These are phyloP conservation scores for Eutrema salsugineum DNA, from an alignment of 441 rosid genomes.

Conservation along the genomic window DNA sequence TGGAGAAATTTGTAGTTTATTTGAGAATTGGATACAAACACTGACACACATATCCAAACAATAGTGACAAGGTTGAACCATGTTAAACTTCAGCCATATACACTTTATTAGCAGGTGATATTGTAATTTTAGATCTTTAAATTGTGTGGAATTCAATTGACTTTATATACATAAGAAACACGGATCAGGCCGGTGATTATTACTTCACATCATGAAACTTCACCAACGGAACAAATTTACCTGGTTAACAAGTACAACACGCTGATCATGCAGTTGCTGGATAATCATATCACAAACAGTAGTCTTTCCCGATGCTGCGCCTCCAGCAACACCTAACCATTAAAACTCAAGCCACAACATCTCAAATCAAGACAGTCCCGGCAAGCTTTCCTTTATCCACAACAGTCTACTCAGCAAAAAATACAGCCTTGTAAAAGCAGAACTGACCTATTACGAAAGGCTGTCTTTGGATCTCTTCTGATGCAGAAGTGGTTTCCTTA, in stretches of 20 bases:
- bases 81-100: background rate
- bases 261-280: conserved; percentile 99
- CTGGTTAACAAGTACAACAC: conserved; percentile 95
- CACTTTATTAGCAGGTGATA: background rate
- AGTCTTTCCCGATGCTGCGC: conserved; percentile 99
- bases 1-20: background rate
- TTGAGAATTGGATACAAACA: background rate
- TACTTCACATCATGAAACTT: background rate
- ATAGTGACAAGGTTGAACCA: background rate
- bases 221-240: conserved; percentile 32
- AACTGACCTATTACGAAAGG: conserved; percentile 86
- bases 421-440: background rate
- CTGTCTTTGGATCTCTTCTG: conserved; percentile 58
- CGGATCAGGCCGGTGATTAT: background rate
- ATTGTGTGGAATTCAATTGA: background rate
- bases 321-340: conserved; percentile 91
- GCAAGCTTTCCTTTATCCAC: background rate
- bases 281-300: conserved; percentile 98
- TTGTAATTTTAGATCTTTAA: background rate
- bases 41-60: background rate
- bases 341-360: background rate
- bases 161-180: background rate
- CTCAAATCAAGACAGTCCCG: conserved; percentile 7
- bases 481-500: conserved; percentile 47
- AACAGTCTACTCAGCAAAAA: background rate